phyloP scores from a whole-genome alignment of 2,329 filamentous ascomycete genomes.

The Thielaviopsis musarum region DNA sequence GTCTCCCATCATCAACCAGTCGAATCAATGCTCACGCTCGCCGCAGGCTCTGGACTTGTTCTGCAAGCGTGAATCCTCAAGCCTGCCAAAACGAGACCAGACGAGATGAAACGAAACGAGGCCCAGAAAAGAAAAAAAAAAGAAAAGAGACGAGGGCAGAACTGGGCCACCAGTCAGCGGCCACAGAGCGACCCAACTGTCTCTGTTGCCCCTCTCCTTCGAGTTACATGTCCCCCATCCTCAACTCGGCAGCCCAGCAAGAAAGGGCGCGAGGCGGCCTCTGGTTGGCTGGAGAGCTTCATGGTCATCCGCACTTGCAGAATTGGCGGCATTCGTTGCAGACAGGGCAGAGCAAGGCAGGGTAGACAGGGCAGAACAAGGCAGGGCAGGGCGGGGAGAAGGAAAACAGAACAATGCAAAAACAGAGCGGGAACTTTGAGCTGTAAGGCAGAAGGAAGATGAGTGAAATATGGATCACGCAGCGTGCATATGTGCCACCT shows the following conservation, averaged over 20 bases:
- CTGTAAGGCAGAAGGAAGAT: background rate
- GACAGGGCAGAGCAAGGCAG: background rate
- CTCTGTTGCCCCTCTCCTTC: background rate
- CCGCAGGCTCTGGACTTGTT: background rate
- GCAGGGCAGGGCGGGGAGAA: background rate
- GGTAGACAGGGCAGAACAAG: background rate
- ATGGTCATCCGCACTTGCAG: background rate
- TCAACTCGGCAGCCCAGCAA: background rate
- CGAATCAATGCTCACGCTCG: background rate
- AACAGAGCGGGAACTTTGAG: background rate
- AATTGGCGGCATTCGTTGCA: background rate
- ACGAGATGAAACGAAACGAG: constrained; percentile 9
- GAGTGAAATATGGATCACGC: background rate
- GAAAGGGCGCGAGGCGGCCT: background rate
- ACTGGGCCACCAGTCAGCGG: background rate
- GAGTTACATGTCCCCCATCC: background rate
- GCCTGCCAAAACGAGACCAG: constrained; percentile 4
- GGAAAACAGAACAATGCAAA: background rate
- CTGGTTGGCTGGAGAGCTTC: background rate
- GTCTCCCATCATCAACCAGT: background rate
- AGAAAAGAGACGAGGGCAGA: background rate
- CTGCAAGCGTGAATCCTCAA: background rate
- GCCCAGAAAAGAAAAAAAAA: constrained; percentile 4
- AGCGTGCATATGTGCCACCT: too few relatives aligned
- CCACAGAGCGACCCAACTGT: background rate